Base-by-base conservation (phyloP, 306 rosid species). In the Prinsepia uniflora region DNA sequence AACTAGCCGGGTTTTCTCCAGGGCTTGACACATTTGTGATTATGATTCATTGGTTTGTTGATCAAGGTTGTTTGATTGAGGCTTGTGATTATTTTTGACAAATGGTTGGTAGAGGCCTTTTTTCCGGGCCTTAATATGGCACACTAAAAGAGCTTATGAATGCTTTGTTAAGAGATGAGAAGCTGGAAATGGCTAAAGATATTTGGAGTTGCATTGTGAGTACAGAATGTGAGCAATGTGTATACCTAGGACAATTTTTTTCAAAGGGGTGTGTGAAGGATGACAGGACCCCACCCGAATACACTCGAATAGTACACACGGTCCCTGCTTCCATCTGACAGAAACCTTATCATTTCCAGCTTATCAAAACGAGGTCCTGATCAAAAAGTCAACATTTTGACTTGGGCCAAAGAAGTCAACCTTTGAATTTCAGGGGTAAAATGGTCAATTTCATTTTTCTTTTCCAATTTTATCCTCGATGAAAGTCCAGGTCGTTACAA, bases 101-200 rank as follows among this genome's bases (percentile, higher is more conserved):
- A 73, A 89, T 89, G 91, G 92, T 84, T 47, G 88, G 77, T 12
- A 87, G 92, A 65, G 98, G 98, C 44, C 84, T 89, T 67, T 73
- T 84, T 10, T 53, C 92, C 53, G 78, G 86, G 54, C 81, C 90
- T 50, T 92, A 86, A 17, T 92, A 92, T 63, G 95, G 98, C 61
- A 92, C 85, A 52, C 60, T 92, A 82, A 89, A 92, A 82, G 95
- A 80, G 74, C 59, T 84, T 49, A 68, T 90, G 81, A 89, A 89
- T 82, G 80, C 82, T 64, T 76, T 89, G 72, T 80, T 86, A 67
- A 84, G 92, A 78, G 92, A 84, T 49, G 87, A 79, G 24, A 92
- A 86, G 87, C 90, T 92, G 72, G 96, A 89, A 72, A 67, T 92
- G 87, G 96, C 95, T 19, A 88, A 92, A 76, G 96, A 89, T 84